These are phyloP conservation scores for Plectranthus barbatus DNA, from an alignment of 257 asterid genomes.

Conservation along the genomic window DNA sequence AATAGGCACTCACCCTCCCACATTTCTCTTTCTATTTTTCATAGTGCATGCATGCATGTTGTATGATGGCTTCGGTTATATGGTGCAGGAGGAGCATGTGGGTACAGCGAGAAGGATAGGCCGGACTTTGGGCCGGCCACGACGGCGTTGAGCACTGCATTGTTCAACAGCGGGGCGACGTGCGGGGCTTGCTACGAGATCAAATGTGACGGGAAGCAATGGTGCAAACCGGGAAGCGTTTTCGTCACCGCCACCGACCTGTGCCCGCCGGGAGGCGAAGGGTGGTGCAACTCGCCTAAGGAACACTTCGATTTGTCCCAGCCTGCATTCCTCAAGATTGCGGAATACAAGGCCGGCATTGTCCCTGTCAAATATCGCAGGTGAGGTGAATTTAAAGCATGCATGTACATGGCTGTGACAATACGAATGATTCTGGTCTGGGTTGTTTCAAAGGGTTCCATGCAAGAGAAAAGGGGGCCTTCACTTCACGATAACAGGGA, in stretches of 20 bases:
- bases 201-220: conserved; percentile 21
- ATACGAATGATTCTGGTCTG: not conserved
- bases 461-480: conserved; percentile 49
- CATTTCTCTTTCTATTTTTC: no score
- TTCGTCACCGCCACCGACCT: conserved; percentile 33
- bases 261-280: conserved; percentile 25
- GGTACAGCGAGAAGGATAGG: conserved; percentile 22
- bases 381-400: conserved; percentile 38
- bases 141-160: conserved; percentile 26
- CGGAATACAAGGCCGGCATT: conserved; percentile 31
- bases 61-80: no score
- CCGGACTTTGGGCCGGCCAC: conserved; percentile 27
- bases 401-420: not conserved
- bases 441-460: conserved; percentile 20
- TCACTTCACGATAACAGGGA: conserved; percentile 32
- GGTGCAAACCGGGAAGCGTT: conserved; percentile 27
- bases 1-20: conserved; percentile 15
- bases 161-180: conserved; percentile 25
- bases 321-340: conserved; percentile 34
- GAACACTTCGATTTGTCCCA: conserved; percentile 38
- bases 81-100: conserved; percentile 46
- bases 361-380: conserved; percentile 34
- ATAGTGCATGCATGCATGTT: not conserved
- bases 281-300: conserved; percentile 35
- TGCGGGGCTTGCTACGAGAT: conserved; percentile 47